These are phyloP conservation scores for Metschnikowia gruessii DNA, from an alignment of 805 yeast genomes.

Conservation along the genomic window DNA sequence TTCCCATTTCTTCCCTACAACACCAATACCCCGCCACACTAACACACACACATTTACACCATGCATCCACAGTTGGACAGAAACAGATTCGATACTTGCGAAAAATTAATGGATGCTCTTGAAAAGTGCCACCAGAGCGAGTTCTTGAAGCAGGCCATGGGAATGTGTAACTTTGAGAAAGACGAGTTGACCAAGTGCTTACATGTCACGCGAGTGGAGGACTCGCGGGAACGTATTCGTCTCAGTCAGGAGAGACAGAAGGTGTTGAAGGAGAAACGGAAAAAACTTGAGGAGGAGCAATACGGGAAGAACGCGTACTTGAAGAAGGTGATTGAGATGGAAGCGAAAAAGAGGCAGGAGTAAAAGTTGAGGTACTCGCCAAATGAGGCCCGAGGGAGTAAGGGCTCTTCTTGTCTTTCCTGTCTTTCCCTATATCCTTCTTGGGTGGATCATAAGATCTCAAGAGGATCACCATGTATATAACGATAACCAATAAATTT, in stretches of 20 bases:
- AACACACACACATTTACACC: no score
- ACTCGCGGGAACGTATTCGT: conserved; percentile 53
- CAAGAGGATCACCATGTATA: no score
- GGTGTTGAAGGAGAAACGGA: conserved; percentile 54
- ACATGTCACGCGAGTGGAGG: conserved; percentile 67
- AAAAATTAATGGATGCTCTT: conserved; percentile 76
- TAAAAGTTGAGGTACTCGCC: no score
- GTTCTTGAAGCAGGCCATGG: conserved; percentile 67
- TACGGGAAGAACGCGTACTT: conserved; percentile 74
- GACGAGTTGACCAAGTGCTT: conserved; percentile 77
- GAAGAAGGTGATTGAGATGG: conserved; percentile 55
- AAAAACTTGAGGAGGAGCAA: conserved; percentile 67
- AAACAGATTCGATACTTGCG: conserved; percentile 55
- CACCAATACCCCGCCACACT: no score
- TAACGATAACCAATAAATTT: conserved; percentile 1
- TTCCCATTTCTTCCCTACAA: no score
- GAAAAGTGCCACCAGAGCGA: conserved; percentile 82
- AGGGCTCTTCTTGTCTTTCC: no score
- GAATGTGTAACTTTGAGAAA: conserved; percentile 81
- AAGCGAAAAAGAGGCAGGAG: conserved; percentile 29
- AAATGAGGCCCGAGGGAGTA: no score
- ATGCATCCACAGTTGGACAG: conserved; percentile 49
- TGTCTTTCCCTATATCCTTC: no score
- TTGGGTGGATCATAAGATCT: no score
- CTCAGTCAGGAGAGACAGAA: conserved; percentile 56